These are phyloP conservation scores for Murraya paniculata DNA, from an alignment of 345 rosid species.

Conservation along the genomic window DNA sequence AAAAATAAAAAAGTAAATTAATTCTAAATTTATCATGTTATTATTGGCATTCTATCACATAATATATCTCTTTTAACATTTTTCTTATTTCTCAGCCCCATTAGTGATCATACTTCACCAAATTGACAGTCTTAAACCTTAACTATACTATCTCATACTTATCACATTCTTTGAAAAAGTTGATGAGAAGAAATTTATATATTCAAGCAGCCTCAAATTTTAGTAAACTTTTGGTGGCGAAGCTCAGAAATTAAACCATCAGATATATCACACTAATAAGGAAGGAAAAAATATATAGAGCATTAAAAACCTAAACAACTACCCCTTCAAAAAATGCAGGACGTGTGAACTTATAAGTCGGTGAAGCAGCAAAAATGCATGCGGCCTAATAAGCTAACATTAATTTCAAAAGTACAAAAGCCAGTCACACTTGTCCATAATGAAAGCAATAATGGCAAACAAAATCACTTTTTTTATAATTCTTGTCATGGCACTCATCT, in stretches of 20 bases:
- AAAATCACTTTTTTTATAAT: constrained; percentile 7
- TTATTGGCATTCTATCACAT: too few relatives aligned
- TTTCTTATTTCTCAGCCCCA: too few relatives aligned
- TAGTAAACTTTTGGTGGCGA: not conserved
- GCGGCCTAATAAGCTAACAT: constrained; percentile 12
- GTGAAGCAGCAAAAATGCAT: constrained; percentile 35
- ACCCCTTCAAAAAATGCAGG: not conserved
- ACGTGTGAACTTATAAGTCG: constrained; percentile 24
- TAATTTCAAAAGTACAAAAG: not conserved
- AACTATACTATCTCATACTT: too few relatives aligned
- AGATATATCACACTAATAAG: not conserved
- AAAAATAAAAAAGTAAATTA: too few relatives aligned
- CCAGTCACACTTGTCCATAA: not conserved
- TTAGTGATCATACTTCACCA: too few relatives aligned
- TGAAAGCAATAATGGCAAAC: not conserved
- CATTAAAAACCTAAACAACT: not conserved
- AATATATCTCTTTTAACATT: too few relatives aligned
- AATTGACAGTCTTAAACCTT: too few relatives aligned
- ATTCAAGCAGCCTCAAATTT: too few relatives aligned
- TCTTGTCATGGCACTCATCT: constrained; percentile 8
- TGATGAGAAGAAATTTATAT: too few relatives aligned
- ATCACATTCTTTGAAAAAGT: too few relatives aligned
- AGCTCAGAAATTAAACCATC: not conserved
- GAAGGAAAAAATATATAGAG: not conserved
- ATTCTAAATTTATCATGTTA: too few relatives aligned